These are phyloP conservation scores for Crataegus laevigata DNA, from an alignment of 306 rosid species.

Conservation along the genomic window DNA sequence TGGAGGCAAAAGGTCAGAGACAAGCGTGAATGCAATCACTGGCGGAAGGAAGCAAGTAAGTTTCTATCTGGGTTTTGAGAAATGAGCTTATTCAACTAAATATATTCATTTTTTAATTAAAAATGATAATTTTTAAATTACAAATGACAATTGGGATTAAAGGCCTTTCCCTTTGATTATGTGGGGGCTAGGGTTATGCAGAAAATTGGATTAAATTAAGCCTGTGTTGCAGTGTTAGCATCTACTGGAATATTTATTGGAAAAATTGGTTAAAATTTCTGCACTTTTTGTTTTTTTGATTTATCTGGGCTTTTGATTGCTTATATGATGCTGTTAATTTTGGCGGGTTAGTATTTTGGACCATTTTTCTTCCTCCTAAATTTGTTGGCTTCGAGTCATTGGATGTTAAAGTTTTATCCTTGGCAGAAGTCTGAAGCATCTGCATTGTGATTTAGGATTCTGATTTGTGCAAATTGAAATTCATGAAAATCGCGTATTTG, in stretches of 20 bases:
- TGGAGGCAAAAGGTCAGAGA: not conserved
- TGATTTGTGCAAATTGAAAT: not conserved
- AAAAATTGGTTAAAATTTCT: not conserved
- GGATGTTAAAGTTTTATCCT: not conserved
- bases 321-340: not conserved
- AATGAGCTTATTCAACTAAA: not conserved
- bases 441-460: not conserved
- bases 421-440: not conserved
- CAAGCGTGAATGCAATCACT: not conserved
- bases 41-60: not conserved
- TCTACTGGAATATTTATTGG: not conserved
- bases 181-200: not conserved
- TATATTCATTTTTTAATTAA: no score
- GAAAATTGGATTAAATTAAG: not conserved
- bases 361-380: not conserved
- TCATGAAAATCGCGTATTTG: not conserved
- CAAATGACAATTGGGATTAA: not conserved
- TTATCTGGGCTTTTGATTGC: not conserved
- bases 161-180: not conserved
- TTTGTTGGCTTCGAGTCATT: not conserved
- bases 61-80: not conserved
- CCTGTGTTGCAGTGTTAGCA: not conserved
- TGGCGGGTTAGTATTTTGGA: not conserved
- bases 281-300: not conserved
- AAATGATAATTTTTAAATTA: no score